These are phyloP conservation scores for Exophiala sp. DNA, from an alignment of 2,329 filamentous ascomycete genomes.

Conservation along the genomic window DNA sequence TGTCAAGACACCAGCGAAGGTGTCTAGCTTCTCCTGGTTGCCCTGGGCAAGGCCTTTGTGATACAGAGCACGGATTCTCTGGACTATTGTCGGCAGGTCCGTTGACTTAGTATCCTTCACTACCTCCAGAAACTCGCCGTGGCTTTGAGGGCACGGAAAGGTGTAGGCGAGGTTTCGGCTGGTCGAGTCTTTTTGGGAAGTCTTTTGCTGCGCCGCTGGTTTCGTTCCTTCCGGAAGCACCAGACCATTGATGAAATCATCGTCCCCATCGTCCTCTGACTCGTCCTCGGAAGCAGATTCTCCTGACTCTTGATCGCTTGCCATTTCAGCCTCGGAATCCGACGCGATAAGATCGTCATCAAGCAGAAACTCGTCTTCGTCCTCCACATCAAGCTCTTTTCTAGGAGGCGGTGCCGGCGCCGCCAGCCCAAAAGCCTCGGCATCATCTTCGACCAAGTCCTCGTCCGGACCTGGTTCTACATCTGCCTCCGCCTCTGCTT, in stretches of 20 bases:
- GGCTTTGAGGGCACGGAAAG: constrained; percentile 74
- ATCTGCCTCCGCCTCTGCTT: constrained; percentile 32
- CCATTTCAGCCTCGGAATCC: constrained; percentile 53
- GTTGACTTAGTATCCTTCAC: constrained; percentile 56
- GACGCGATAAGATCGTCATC: constrained; percentile 84
- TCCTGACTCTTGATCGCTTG: constrained; percentile 37
- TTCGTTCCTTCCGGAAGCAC: constrained; percentile 38
- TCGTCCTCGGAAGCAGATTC: constrained; percentile 51
- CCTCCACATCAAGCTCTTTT: constrained; percentile 64
- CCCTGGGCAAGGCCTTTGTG: constrained; percentile 77
- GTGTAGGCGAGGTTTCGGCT: constrained; percentile 64
- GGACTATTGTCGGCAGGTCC: constrained; percentile 71
- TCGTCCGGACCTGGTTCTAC: constrained; percentile 46
- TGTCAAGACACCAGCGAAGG: constrained; percentile 44
- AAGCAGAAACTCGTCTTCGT: constrained; percentile 89
- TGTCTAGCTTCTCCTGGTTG: constrained; percentile 76
- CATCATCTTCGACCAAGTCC: constrained; percentile 49
- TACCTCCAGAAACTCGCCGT: constrained; percentile 64
- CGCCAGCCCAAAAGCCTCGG: constrained; percentile 56
- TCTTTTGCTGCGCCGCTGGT: constrained; percentile 49
- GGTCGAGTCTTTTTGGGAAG: constrained; percentile 48
- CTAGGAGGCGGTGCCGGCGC: constrained; percentile 41
- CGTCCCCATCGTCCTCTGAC: constrained; percentile 53
- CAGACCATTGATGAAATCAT: constrained; percentile 67
- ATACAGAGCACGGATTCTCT: constrained; percentile 85